Evolutionary conservation across 768 basidiomycete species (phyloP), one percentile per base, ranked within the genome.

Genomic region (Chalciporus chontae): DNA sequence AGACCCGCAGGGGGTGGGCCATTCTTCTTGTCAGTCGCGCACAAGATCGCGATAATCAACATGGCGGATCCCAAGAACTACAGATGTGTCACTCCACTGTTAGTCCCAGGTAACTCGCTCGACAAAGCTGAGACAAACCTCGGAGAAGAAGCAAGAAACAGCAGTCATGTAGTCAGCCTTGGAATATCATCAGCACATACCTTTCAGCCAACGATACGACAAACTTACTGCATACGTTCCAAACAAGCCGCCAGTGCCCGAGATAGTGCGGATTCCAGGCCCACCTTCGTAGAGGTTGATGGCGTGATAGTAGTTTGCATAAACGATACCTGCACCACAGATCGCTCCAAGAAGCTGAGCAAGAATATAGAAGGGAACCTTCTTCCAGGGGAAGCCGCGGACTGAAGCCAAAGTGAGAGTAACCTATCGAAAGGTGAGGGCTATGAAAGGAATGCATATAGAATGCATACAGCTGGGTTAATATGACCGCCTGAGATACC

Each of bases 351-450:
- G 62, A 17, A 84, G 50, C 62, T 88, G 86, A 0, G 83, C 77
- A 43, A 80, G 59, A 40, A 86, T 77, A 62, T 82, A 90, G 18
- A 57, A 74, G 0, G 90, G 90, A 0, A 90, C 90, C 63, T 91
- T 91, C 56, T 74, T 76, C 84, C 86, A 86, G 0, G 90, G 87
- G 67, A 92, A 90, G 40, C 75, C 76, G 54, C 89, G 80, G 65
- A 82, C 81, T 3, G 79, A 71, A 4, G 85, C 86, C 40, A 90
- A 60, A 13, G 81, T 75, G 43, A 92, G 66, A 15, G 90, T 92
- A 21, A 90, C 75, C 83, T 85, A 19, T 26, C 4, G 8, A n/a
- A 36, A 23, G 31, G 23, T 62, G n/a, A 59, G 47, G 15, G 24
- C 7, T n/a, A 29, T n/a, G n/a, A n/a, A 6, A 1, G 34, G 17